Evolutionary conservation across 106 monocot species (phyloP).

Genomic region (Gastrodia elata): DNA sequence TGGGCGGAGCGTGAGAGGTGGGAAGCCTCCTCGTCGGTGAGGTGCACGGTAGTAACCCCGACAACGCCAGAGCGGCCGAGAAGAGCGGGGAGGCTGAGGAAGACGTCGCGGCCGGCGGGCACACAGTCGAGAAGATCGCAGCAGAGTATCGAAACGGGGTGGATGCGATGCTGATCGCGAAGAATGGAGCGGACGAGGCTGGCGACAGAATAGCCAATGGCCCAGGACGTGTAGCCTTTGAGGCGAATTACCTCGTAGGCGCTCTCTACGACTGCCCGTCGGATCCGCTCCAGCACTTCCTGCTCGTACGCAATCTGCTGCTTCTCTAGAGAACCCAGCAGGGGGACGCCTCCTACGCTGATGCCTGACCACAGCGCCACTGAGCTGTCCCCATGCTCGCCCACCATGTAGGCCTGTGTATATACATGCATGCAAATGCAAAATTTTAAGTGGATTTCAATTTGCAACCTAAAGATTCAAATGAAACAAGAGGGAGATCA

Average conservation of each 20-base stretch:
- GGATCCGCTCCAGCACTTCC: constrained; percentile 49
- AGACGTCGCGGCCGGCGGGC: constrained; percentile 43
- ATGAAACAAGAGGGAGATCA: no score
- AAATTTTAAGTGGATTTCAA: no score
- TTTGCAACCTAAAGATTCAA: no score
- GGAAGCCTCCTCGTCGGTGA: constrained; percentile 53
- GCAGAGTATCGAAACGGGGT: constrained; percentile 70
- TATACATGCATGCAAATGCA: no score
- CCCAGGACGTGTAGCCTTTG: constrained; percentile 93
- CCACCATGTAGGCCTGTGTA: constrained; percentile 78
- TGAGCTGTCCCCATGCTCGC: constrained; percentile 93
- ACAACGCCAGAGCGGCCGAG: constrained; percentile 49
- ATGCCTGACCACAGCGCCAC: constrained; percentile 95
- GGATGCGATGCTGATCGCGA: constrained; percentile 71
- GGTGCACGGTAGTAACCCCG: constrained; percentile 36
- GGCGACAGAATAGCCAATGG: constrained; percentile 80
- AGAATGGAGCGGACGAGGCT: constrained; percentile 57
- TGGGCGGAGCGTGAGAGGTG: constrained; percentile 30
- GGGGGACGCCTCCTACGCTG: constrained; percentile 65
- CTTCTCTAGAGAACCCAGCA: constrained; percentile 37
- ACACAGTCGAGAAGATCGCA: constrained; percentile 54
- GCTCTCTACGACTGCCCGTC: constrained; percentile 58
- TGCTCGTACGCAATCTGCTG: constrained; percentile 27
- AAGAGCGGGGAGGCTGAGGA: constrained; percentile 74
- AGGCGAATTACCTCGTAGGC: constrained; percentile 81